A percentile compares a stretch with the other conserved stretches of the same genome.
phyloP scores from a whole-genome alignment of 2,329 filamentous ascomycete species.

The Talaromyces sp. region DNA sequence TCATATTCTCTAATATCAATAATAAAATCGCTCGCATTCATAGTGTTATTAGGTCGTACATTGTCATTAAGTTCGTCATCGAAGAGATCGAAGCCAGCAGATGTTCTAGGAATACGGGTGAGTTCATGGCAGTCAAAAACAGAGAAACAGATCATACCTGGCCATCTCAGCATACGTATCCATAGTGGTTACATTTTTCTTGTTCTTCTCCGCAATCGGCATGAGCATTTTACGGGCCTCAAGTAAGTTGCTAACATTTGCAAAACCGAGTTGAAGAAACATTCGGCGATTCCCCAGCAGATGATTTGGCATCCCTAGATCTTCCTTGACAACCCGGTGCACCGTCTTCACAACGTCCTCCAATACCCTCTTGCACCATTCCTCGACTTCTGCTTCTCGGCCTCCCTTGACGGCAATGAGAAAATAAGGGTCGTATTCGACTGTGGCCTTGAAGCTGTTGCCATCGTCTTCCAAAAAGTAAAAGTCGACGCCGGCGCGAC shows the following conservation, averaged over 20 bases:
- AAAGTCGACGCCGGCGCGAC: conserved; percentile 86
- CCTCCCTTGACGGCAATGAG: conserved; percentile 84
- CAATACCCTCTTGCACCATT: conserved; percentile 76
- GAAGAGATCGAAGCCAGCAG: conserved; percentile 88
- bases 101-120: conserved; percentile 49
- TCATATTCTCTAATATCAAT: conserved; percentile 99
- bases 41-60: conserved; percentile 69
- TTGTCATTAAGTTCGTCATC: conserved; percentile 82
- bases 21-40: conserved; percentile 93
- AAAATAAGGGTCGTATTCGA: conserved; percentile 97
- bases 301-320: conserved; percentile 92
- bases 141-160: conserved; percentile 47
- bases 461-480: conserved; percentile 93
- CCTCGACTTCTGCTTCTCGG: conserved; percentile 87
- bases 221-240: conserved; percentile 77
- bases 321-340: conserved; percentile 80
- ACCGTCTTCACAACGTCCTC: conserved; percentile 79
- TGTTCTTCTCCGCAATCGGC: conserved; percentile 93
- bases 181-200: conserved; percentile 92
- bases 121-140: conserved; percentile 11
- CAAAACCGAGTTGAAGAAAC: conserved; percentile 80
- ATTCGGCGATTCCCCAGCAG: conserved; percentile 83
- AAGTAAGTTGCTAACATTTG: conserved; percentile 80
- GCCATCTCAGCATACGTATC: conserved; percentile 97
- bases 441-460: conserved; percentile 87